Base-by-base conservation (phyloP, 331 rosid species). In the Arachis monticola region DNA sequence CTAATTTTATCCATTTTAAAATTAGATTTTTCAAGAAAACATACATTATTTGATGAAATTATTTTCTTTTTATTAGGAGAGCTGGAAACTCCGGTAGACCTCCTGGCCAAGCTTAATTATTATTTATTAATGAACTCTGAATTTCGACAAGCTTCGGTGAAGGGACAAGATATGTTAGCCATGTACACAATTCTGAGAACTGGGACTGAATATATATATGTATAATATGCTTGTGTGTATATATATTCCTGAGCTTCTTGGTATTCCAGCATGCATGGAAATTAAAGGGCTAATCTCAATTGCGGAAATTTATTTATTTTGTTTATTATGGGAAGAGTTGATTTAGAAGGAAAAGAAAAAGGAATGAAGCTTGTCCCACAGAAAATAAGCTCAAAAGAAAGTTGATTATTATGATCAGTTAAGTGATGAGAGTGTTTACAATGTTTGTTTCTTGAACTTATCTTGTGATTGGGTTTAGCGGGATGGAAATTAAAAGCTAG, bases 11-110 rank as follows among this genome's bases (percentile, higher is more conserved):
- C 66, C 14, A 67, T 1, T 50, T 17, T 30, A n/a, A 32, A 3
- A n/a, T 64, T 50, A 10, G n/a, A 59, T 8, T 75, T 75, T 32
- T 3, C 62, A 17, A 70, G 10, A 22, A 61, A 76, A 72, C n/a
- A 55, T 46, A n/a, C n/a, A 57, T 67, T 67, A 10, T 59, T 59
- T 77, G 67, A 70, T 14, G 13, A 58, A 48, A 35, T 35, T 35
- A 1, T 35, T 35, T 35, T 35, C 4, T 46, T 67, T 4, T 69
- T 11, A 73, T 59, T 83, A 93, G 98, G 88, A 86, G 89, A 86
- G 84, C 91, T 17, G 93, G 96, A 61, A 89, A 83, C 57, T 84
- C 91, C 6, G 92, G 97, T 55, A 64, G 90, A 77, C 93, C 96
- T n/a, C 98, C 98, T 7, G 94, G 97, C 17, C 83, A 67, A 76